A percentile compares a stretch with the other conserved stretches of the same genome.
Evolutionary conservation across 768 basidiomycete genomes (phyloP).

Genomic region (Suillus luteus): DNA sequence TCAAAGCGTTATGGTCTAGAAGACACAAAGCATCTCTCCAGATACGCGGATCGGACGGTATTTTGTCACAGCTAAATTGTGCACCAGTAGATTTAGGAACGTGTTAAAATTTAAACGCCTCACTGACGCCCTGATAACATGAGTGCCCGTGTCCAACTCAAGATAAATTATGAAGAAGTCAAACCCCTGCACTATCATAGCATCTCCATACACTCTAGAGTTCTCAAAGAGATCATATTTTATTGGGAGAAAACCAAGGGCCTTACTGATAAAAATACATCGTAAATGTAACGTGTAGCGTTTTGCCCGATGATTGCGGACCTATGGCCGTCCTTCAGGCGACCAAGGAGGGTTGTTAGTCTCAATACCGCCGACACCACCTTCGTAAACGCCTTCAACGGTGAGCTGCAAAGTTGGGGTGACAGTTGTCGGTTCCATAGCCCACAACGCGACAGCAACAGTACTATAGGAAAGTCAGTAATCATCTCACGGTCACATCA

Average conservation of each 20-base stretch:
- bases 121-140: not conserved
- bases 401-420: slow-evolving; percentile 55
- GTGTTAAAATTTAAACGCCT: no score
- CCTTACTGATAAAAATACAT: not conserved
- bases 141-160: not conserved
- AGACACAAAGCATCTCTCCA: not conserved
- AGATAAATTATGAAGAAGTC: not conserved
- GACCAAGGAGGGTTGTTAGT: slow-evolving; percentile 65
- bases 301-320: not conserved
- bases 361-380: slow-evolving; percentile 60
- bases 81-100: no score
- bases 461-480: slow-evolving; percentile 37
- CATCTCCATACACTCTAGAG: not conserved
- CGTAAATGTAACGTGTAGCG: not conserved
- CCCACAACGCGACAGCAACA: slow-evolving; percentile 69
- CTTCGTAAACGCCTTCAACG: slow-evolving; percentile 60
- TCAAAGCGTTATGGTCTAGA: not conserved
- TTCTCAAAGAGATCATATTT: not conserved
- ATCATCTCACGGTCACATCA: not conserved
- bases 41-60: not conserved
- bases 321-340: not conserved
- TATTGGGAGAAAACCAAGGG: not conserved
- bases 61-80: not conserved
- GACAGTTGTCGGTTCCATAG: slow-evolving; percentile 51
- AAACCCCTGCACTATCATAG: not conserved